These are phyloP conservation scores for Ambrosiella cleistominuta DNA, from an alignment of 2,329 filamentous ascomycete genomes.

Conservation along the genomic window DNA sequence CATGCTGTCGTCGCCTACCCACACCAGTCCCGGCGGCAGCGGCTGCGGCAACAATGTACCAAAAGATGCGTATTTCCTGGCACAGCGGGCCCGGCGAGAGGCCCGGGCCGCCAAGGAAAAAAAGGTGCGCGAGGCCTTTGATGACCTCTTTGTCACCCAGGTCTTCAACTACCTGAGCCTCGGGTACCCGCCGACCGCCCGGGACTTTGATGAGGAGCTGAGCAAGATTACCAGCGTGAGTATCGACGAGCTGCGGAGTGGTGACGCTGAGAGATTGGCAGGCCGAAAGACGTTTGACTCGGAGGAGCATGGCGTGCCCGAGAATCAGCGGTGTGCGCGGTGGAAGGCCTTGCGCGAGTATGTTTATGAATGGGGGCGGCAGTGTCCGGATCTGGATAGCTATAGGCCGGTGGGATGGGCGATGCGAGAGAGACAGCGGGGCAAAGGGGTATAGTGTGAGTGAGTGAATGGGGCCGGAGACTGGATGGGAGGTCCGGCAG, in stretches of 20 bases:
- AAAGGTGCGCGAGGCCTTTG: conserved; percentile 48
- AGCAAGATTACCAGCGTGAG: conserved; percentile 59
- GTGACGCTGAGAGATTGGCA: conserved; percentile 45
- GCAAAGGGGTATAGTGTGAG: not conserved
- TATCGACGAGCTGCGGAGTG: conserved; percentile 48
- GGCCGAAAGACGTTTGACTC: conserved; percentile 55
- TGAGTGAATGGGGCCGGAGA: not conserved
- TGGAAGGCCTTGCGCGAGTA: conserved; percentile 77
- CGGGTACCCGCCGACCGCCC: conserved; percentile 74
- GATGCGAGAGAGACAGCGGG: conserved; percentile 32
- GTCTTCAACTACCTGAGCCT: conserved; percentile 94
- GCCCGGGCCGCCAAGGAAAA: conserved; percentile 29
- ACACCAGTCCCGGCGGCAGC: not conserved
- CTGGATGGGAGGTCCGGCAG: not conserved
- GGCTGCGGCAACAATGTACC: not conserved
- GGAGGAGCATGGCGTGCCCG: conserved; percentile 17
- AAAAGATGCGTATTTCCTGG: conserved; percentile 4
- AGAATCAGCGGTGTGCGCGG: conserved; percentile 38
- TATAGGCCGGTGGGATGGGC: conserved; percentile 46
- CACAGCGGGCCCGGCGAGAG: conserved; percentile 1
- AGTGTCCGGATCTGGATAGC: conserved; percentile 57
- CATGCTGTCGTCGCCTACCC: not conserved
- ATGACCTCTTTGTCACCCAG: conserved; percentile 75
- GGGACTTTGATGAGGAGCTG: conserved; percentile 69
- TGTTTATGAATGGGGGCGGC: conserved; percentile 74